phyloP scores from a whole-genome alignment of 75 land plant genomes.

The Pseudotsuga menziesii region DNA sequence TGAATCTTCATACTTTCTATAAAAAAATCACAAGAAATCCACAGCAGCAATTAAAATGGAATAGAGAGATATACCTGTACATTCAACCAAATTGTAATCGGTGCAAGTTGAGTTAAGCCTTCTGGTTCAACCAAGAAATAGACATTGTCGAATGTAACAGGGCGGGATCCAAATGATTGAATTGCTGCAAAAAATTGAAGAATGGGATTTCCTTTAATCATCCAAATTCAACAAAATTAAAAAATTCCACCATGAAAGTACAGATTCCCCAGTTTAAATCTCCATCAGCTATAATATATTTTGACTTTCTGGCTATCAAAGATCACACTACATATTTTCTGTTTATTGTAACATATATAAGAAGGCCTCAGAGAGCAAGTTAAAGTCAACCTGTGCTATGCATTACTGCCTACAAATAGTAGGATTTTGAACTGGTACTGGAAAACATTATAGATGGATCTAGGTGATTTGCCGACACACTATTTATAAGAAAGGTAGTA shows the following conservation, averaged over 20 bases:
- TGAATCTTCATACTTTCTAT: constrained; percentile 60
- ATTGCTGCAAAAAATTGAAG: constrained; percentile 25
- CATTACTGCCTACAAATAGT: not conserved
- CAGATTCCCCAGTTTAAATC: too few species aligned
- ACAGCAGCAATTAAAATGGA: too few species aligned
- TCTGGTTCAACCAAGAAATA: constrained; percentile 18
- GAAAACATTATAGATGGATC: not conserved
- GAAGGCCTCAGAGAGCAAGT: too few species aligned
- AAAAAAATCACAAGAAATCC: constrained; percentile 3
- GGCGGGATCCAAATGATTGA: constrained; percentile 32
- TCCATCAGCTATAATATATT: too few species aligned
- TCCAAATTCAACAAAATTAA: not conserved
- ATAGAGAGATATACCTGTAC: constrained; percentile 30
- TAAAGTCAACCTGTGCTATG: not conserved
- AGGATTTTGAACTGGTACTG: not conserved
- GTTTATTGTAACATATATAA: too few species aligned
- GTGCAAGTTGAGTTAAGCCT: constrained; percentile 30
- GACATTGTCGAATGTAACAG: constrained; percentile 19
- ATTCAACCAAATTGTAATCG: constrained; percentile 37
- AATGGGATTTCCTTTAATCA: not conserved
- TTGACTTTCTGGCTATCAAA: too few species aligned
- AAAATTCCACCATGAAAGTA: not conserved
- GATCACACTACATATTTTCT: too few species aligned
- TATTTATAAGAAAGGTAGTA: not conserved
- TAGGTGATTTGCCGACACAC: too few species aligned